phyloP scores from a whole-genome alignment of 2,329 filamentous ascomycete species.

The Pezicula carpinea region DNA sequence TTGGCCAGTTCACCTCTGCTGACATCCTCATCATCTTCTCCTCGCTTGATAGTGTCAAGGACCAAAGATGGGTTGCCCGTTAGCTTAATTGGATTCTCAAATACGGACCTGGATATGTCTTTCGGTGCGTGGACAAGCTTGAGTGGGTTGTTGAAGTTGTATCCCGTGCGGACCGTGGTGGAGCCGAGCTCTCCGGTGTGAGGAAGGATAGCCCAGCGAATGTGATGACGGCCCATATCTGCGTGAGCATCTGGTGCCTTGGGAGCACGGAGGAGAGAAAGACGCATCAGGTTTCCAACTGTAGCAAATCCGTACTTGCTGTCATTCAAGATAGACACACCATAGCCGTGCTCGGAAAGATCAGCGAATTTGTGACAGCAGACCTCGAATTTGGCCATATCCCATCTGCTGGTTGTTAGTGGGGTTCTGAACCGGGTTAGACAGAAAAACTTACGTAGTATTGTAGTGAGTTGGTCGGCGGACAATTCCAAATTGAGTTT shows the following conservation, averaged over 20 bases:
- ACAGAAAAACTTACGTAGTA: conserved; percentile 56
- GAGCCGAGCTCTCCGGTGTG: conserved; percentile 69
- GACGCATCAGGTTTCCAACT: conserved; percentile 80
- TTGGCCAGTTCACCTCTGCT: conserved; percentile 55
- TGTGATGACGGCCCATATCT: conserved; percentile 86
- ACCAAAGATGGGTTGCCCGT: conserved; percentile 64
- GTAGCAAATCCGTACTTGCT: conserved; percentile 96
- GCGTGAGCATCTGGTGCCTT: conserved; percentile 92
- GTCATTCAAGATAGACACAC: conserved; percentile 90
- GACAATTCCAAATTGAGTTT: conserved; percentile 89
- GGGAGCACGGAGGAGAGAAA: conserved; percentile 79
- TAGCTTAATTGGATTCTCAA: conserved; percentile 58
- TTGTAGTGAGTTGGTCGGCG: conserved; percentile 95
- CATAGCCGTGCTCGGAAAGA: conserved; percentile 80
- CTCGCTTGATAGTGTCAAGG: conserved; percentile 87
- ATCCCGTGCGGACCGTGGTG: conserved; percentile 75
- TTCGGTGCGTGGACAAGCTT: conserved; percentile 43
- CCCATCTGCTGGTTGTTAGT: conserved; percentile 55
- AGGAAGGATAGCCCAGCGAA: conserved; percentile 87
- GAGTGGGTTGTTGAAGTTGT: conserved; percentile 85
- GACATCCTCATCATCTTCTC: conserved; percentile 79
- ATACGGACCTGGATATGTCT: conserved; percentile 36
- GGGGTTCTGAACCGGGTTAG: background rate
- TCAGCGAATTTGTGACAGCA: conserved; percentile 95
- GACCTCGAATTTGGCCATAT: conserved; percentile 97